Percentiles rank a stretch among this genome's conserved stretches.
These are phyloP conservation scores for Stentor coeruleus DNA, from an alignment of 73 alveolate species.

Conservation along the genomic window DNA sequence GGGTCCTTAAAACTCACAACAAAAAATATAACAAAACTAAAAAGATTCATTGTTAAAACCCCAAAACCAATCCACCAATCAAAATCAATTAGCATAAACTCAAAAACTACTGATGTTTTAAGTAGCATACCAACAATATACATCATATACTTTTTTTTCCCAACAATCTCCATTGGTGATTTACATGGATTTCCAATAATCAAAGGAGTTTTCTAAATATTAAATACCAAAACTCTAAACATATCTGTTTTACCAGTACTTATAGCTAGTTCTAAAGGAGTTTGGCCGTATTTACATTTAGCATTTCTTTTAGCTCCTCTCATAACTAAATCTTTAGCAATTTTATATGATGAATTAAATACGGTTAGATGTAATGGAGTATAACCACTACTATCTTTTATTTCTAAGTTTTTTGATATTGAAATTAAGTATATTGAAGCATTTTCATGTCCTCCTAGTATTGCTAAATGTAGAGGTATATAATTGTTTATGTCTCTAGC, in stretches of 20 bases:
- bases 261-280: background rate
- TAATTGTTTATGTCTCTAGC: background rate
- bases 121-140: background rate
- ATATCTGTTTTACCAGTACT: background rate
- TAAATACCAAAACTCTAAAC: background rate
- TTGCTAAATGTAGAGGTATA: background rate
- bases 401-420: background rate
- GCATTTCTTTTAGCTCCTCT: background rate
- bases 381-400: background rate
- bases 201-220: background rate
- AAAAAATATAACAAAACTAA: background rate
- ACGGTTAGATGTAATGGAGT: background rate
- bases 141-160: background rate
- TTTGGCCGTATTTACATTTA: background rate
- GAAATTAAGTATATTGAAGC: background rate
- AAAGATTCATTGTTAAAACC: background rate
- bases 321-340: background rate
- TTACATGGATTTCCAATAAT: background rate
- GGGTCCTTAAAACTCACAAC: slow-evolving; percentile 13
- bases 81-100: background rate
- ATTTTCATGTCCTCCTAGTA: background rate
- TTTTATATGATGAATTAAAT: background rate
- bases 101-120: background rate
- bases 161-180: background rate
- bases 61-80: background rate